These are phyloP conservation scores for Xylaria longipes DNA, from an alignment of 495 filamentous ascomycete species.

Conservation along the genomic window DNA sequence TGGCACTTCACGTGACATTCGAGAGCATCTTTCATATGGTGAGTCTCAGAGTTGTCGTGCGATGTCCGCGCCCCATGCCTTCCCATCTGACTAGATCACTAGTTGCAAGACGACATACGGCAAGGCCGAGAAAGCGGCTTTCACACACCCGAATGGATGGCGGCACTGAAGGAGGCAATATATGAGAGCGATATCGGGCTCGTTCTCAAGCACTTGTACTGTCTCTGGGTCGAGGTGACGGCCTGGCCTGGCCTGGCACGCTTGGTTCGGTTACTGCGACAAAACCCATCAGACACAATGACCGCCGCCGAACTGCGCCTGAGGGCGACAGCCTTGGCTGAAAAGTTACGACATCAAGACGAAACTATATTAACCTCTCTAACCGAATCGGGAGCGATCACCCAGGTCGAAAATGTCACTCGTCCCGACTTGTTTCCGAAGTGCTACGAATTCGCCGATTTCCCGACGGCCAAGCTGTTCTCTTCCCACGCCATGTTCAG, in stretches of 20 bases:
- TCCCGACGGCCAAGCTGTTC: constrained; percentile 38
- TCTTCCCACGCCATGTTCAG: constrained; percentile 34
- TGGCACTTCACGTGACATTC: constrained; percentile 35
- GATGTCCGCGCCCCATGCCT: neutral
- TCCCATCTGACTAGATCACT: neutral
- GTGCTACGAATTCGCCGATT: constrained; percentile 36
- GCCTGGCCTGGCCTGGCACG: constrained; percentile 36
- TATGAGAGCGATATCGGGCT: constrained; percentile 25
- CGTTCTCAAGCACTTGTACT: constrained; percentile 34
- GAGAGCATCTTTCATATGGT: constrained; percentile 41
- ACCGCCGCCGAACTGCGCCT: constrained; percentile 31
- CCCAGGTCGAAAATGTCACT: constrained; percentile 27
- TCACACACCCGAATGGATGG: constrained; percentile 33
- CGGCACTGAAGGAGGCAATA: constrained; percentile 30
- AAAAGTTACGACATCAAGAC: constrained; percentile 29
- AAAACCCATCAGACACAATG: constrained; percentile 31
- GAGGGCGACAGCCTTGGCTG: constrained; percentile 29
- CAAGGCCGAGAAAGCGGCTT: constrained; percentile 36
- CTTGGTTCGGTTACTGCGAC: constrained; percentile 29
- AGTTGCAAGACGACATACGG: constrained; percentile 43
- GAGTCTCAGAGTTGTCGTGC: neutral
- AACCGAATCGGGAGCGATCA: constrained; percentile 31
- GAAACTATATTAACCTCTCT: constrained; percentile 31
- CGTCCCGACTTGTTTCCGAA: constrained; percentile 33
- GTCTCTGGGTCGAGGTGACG: constrained; percentile 37